Base-by-base conservation (phyloP, 2,329 filamentous ascomycete species). In the Cladosporium halotolerans region DNA sequence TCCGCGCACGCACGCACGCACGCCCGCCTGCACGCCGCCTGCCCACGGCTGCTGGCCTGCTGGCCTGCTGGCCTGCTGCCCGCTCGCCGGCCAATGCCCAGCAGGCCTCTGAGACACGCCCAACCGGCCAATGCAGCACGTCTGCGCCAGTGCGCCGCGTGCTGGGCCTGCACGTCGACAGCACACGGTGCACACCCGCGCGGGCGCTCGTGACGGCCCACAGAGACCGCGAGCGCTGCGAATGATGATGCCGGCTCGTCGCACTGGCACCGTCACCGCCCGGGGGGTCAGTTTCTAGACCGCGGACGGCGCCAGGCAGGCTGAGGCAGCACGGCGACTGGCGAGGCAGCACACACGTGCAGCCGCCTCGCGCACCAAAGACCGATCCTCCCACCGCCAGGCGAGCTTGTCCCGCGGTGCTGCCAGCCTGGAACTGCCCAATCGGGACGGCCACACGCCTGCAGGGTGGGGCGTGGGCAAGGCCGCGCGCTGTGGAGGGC, bases 401-500 rank as follows among this genome's bases (percentile, higher is more conserved):
- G 28, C 11, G 41, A 13, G 31, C 46, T 44, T 39, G 40, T 39
- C 40, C 48, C 48, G 48, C 48, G 48, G 40, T 51, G 32, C 38
- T 18, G 32, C 38, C 32, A 31, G 40, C 48, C n/a, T 44, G 40
- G 40, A 18, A 50, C 33, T 50, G 23, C 48, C 48, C 48, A 44
- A 44, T 51, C 40, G 48, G 48, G 48, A 31, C 9, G 31, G 14
- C 14, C 23, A 28, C 34, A 14, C 9, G 36, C 36, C 14, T 16
- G 7, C 48, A 18, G 28, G 39, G 48, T 51, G 48, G 48, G 48
- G 18, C 48, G 10, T 31, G 48, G 13, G 32, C 31, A 44, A 51
- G 48, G 48, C 48, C 48, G 48, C 48, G 48, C 16, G 32, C 44
- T 40, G n/a, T 43, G 48, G 39, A 44, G 48, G 23, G 18, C 14